A percentile compares a stretch with the other conserved stretches of the same genome.
Evolutionary conservation across 2,329 filamentous ascomycete genomes (phyloP).

Genomic region (Diaporthe nobilis): DNA sequence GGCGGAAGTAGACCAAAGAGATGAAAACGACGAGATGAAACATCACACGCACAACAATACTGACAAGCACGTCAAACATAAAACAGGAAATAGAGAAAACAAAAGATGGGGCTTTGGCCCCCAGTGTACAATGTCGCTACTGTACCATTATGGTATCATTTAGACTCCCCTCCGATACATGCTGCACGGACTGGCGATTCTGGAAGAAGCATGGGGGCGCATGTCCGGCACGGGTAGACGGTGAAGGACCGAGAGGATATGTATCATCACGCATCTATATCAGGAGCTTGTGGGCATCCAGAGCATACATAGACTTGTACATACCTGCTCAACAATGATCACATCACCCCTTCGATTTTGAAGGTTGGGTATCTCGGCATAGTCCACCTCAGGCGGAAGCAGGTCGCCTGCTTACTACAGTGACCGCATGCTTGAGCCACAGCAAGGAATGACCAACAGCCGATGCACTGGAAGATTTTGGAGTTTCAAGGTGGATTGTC

Average conservation of each 20-base stretch:
- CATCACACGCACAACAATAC: not conserved
- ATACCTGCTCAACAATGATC: constrained; percentile 20
- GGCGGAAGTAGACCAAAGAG: constrained; percentile 75
- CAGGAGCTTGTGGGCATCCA: constrained; percentile 15
- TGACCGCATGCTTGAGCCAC: not conserved
- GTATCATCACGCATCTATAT: constrained; percentile 36
- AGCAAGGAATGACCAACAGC: too few species aligned
- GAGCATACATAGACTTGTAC: constrained; percentile 20
- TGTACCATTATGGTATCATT: not conserved
- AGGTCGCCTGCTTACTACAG: not conserved
- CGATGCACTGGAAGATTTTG: not conserved
- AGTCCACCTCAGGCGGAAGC: not conserved
- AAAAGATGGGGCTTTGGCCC: not conserved
- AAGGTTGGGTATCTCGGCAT: too few species aligned
- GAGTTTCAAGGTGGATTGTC: not conserved
- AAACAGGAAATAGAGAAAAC: not conserved
- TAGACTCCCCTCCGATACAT: constrained; percentile 30
- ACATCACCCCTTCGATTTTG: not conserved
- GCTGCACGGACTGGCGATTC: not conserved
- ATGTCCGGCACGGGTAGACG: not conserved
- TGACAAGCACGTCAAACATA: not conserved
- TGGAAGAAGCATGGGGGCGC: constrained; percentile 8
- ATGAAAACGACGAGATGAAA: not conserved
- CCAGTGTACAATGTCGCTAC: not conserved
- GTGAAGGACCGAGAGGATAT: not conserved